Conservation (phyloP, 1,139 yeast genomes). For the Candida tropicalis region DNA sequence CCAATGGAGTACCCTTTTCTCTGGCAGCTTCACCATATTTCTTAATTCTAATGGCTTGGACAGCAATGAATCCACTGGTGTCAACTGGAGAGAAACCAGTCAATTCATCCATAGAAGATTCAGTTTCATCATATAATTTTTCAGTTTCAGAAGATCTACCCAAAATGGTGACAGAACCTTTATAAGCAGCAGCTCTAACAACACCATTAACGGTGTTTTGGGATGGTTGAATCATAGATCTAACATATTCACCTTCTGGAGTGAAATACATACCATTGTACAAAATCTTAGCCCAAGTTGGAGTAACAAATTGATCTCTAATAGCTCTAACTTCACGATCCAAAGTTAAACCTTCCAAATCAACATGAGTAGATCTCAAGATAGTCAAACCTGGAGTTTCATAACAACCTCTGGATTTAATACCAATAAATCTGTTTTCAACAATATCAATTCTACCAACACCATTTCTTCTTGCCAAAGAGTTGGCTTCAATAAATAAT, state of each 20-base stretch:
- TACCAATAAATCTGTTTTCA: conserved; percentile 97
- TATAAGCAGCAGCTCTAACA: conserved; percentile 91
- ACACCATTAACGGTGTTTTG: conserved; percentile 95
- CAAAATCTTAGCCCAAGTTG: conserved; percentile 84
- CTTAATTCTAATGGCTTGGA: conserved; percentile 96
- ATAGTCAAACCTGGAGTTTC: conserved; percentile 98
- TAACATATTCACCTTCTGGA: conserved; percentile 96
- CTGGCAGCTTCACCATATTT: conserved; percentile 96
- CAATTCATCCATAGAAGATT: conserved; percentile 98
- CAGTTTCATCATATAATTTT: conserved; percentile 95
- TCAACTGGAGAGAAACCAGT: conserved; percentile 98
- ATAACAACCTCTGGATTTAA: conserved; percentile 98
- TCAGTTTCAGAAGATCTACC: conserved; percentile 97
- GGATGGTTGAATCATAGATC: conserved; percentile 91
- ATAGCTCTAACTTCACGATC: conserved; percentile 97
- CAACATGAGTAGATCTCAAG: conserved; percentile 92
- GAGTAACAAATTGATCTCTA: conserved; percentile 95
- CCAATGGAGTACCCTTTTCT: conserved; percentile 63
- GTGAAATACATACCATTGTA: conserved; percentile 98
- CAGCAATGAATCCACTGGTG: conserved; percentile 96
- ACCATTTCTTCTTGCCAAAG: conserved; percentile 97
- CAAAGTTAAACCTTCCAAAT: conserved; percentile 92
- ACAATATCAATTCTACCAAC: conserved; percentile 99
- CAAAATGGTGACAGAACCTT: conserved; percentile 79
- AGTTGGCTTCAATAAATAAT: conserved; percentile 87